Evolutionary conservation across 2,329 filamentous ascomycete species (phyloP).

Genomic region (Fusarium coffeatum): DNA sequence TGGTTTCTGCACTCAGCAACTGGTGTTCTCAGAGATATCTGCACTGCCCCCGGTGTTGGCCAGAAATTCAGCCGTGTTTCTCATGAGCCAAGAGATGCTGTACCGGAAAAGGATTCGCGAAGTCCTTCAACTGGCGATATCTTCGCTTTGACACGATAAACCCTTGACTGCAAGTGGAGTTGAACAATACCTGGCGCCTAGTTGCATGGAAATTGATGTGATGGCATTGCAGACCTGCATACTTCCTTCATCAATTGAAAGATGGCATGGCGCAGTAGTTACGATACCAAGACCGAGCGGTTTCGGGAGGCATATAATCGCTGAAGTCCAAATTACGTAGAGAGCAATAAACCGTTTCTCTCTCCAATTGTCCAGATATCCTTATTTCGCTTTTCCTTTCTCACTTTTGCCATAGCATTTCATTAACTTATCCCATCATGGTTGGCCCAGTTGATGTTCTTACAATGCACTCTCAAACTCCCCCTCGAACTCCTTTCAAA

Average conservation of each 20-base stretch:
- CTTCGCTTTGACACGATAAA: neutral
- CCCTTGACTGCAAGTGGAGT: neutral
- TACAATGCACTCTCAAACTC: conserved; percentile 3
- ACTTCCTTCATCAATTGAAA: neutral
- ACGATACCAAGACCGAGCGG: neutral
- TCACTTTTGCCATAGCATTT: neutral
- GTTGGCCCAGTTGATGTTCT: conserved; percentile 26
- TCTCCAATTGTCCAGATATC: neutral
- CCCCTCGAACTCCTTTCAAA: conserved; percentile 7
- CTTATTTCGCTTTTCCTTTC: neutral
- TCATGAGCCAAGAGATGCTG: neutral
- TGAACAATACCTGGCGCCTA: conserved; percentile 22
- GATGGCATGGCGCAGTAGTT: neutral
- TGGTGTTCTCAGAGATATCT: neutral
- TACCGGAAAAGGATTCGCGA: neutral
- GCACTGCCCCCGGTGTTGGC: neutral
- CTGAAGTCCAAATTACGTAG: neutral
- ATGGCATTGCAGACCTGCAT: neutral
- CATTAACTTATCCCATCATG: conserved; percentile 17
- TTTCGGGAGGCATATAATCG: conserved; percentile 1
- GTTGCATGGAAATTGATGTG: conserved; percentile 7
- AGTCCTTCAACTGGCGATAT: neutral
- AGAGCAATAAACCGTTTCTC: neutral
- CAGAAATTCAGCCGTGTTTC: neutral
- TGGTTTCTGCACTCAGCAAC: neutral